Conservation (phyloP, 1,139 yeast genomes). For the Candida albicans region DNA sequence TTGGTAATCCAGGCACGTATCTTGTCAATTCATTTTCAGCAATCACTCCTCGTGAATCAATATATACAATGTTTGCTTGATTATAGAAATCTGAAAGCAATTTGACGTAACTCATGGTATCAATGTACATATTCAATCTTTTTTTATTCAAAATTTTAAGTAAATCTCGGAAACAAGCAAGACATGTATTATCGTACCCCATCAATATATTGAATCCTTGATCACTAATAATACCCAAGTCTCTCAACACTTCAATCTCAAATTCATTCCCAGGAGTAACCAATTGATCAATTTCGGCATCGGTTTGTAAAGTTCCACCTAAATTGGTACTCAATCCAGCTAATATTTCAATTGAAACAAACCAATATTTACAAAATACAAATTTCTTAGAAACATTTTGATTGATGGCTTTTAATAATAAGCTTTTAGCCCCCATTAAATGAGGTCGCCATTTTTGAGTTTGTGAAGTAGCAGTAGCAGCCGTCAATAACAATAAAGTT, state of each 20-base stretch:
- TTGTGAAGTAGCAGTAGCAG: conserved; percentile 59
- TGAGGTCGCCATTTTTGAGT: conserved; percentile 70
- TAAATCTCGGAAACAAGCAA: conserved; percentile 47
- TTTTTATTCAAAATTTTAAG: conserved; percentile 45
- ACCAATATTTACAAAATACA: conserved; percentile 64
- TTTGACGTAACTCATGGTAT: conserved; percentile 20
- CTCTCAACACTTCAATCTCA: conserved; percentile 32
- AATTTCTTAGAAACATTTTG: conserved; percentile 31
- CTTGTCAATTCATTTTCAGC: conserved; percentile 11
- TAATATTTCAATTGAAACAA: conserved; percentile 57
- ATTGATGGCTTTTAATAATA: conserved; percentile 45
- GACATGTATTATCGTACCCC: conserved; percentile 55
- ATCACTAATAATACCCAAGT: conserved; percentile 30
- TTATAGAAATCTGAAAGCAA: conserved; percentile 25
- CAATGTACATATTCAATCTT: conserved; percentile 18
- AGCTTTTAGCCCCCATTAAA: conserved; percentile 63
- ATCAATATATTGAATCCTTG: conserved; percentile 54
- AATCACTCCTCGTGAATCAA: conserved; percentile 11
- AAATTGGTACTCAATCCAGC: conserved; percentile 59
- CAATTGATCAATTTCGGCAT: conserved; percentile 46
- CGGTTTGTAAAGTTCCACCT: conserved; percentile 62
- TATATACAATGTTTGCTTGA: conserved; percentile 12
- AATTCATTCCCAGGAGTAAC: conserved; percentile 43
- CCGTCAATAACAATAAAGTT: conserved; percentile 59
- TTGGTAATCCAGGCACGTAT: conserved; percentile 14